phyloP scores from a whole-genome alignment of 371 early-diverging fungal species.

The Funneliformis caledonium region DNA sequence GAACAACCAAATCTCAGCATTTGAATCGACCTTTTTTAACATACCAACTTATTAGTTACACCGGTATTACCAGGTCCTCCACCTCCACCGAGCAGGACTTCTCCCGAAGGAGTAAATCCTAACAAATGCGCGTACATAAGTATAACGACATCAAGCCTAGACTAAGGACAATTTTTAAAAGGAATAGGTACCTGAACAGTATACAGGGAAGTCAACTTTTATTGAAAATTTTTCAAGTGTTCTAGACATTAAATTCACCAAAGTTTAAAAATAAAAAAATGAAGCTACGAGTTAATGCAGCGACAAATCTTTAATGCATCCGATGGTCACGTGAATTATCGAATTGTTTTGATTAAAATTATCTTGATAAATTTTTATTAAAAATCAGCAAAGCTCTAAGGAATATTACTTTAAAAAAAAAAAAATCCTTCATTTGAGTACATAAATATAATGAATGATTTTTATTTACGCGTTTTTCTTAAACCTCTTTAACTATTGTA shows the following conservation, averaged over 20 bases:
- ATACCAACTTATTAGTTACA: conserved; percentile 33
- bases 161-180: not conserved
- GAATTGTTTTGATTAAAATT: no score
- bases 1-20: not conserved
- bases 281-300: no score
- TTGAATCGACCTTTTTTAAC: not conserved
- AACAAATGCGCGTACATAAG: not conserved
- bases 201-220: conserved; percentile 32
- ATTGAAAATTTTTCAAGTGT: not conserved
- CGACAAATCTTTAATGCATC: no score
- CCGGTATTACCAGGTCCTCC: conserved; percentile 22
- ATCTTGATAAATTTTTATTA: no score
- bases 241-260: not conserved
- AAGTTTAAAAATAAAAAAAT: not conserved
- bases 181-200: conserved; percentile 23
- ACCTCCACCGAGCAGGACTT: conserved; percentile 33
- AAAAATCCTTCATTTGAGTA: no score
- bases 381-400: no score
- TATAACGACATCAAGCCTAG: not conserved
- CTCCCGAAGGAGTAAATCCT: conserved; percentile 30
- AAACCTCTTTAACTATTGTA: not conserved
- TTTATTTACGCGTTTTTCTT: not conserved
- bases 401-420: no score
- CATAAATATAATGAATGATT: not conserved
- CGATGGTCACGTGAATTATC: no score